Evolutionary conservation across 305 asterid species (phyloP).

Genomic region (Coffea humblotiana): DNA sequence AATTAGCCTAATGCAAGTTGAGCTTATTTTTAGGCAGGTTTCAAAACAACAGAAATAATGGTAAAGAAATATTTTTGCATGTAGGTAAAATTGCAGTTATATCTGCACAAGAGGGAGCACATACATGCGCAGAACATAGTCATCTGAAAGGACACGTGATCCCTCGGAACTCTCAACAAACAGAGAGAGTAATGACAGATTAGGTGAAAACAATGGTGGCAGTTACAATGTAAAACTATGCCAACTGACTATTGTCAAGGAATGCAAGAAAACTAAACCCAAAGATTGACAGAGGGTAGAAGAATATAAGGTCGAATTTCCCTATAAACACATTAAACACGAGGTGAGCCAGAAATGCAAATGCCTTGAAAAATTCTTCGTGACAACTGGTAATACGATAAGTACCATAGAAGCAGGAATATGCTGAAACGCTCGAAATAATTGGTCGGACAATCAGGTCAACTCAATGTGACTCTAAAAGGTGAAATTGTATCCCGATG

Average conservation of each 20-base stretch:
- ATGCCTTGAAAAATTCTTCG: neutral
- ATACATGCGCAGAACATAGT: neutral
- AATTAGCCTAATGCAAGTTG: neutral
- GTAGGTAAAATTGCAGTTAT: neutral
- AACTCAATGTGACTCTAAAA: neutral
- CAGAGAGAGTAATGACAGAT: neutral
- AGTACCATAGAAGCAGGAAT: neutral
- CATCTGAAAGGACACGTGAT: neutral
- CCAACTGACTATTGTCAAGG: neutral
- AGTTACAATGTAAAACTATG: neutral
- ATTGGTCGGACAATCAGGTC: too few species aligned
- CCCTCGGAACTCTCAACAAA: neutral
- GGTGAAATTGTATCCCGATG: neutral
- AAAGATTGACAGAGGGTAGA: neutral
- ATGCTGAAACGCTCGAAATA: neutral
- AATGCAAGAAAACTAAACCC: neutral
- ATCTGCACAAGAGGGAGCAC: neutral
- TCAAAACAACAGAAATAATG: neutral
- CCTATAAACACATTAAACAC: neutral
- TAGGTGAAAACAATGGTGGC: neutral
- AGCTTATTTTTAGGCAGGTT: neutral
- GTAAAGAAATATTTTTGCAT: too few species aligned
- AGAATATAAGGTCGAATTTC: neutral
- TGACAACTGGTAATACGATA: neutral
- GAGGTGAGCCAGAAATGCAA: neutral